Evolutionary conservation across 371 early-diverging fungal species (phyloP), one percentile per base, ranked within the genome.

Genomic region (Batrachochytrium dendrobatidis): DNA sequence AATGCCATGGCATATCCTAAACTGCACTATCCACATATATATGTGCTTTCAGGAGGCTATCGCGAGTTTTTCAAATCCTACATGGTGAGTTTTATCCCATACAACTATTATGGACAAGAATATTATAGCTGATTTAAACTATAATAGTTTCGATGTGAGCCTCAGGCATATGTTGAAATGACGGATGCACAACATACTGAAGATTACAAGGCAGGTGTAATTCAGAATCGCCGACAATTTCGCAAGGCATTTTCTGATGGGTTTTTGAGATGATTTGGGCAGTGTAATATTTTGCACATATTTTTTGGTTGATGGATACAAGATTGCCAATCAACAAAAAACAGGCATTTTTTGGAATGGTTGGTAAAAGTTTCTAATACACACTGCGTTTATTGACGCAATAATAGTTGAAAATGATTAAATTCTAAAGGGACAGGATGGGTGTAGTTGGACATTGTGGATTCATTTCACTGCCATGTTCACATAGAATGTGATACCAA

Each of bases 41-140:
- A 92, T 71, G 82, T 95, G n/a, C 77, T 95, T 58, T 68, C 88
- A 53, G 94, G 94, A 20, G 95, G 95, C 18, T 95, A 93, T 71
- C 80, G 82, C 54, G 71, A 69, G 17, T 93, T 94, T 67, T 92
- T 76, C 57, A 52, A 55, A 15, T 49, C 68, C 34, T 68, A 70
- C 60, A 54, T 65, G 57, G 68, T 71, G 20, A 34, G 55, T 25
- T 17, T 18, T 34, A 17, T 15, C 34, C 30, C 24, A 52, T 59
- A 57, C 44, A 54, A 53, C 34, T 63, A 69, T 61, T 69, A 70
- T 24, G 1, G 28, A 6, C 20, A 17, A 34, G 34, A 39, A 58
- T 1, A 22, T 29, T 22, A 33, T 34, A 39, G 17, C 30, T 29
- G n/a, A 28, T 26, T 20, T 26, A 8, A 43, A 45, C 18, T n/a